Evolutionary conservation across 352 stramenopile species (phyloP).

Genomic region (Pythium apleroticum): DNA sequence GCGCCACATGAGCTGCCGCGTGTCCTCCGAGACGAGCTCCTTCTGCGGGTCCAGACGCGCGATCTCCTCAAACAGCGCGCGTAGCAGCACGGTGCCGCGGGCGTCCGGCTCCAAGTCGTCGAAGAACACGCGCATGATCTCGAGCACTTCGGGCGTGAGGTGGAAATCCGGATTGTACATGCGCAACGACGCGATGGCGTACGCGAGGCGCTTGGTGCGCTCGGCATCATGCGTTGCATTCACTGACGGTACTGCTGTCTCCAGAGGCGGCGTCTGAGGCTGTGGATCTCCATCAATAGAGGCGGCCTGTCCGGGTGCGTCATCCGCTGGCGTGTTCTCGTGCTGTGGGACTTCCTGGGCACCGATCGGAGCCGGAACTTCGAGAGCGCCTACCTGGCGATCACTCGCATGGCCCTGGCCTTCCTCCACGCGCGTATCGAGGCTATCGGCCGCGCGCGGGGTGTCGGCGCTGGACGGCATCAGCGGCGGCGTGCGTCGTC

Average conservation of each 20-base stretch:
- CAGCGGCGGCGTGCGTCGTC: neutral
- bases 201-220: slow-evolving; percentile 35
- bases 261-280: neutral
- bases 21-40: slow-evolving; percentile 47
- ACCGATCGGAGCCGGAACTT: neutral
- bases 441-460: neutral
- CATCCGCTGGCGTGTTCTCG: neutral
- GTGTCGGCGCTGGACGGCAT: neutral
- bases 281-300: neutral
- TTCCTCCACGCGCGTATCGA: neutral
- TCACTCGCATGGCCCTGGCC: neutral
- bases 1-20: slow-evolving; percentile 38
- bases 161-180: slow-evolving; percentile 84
- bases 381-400: neutral
- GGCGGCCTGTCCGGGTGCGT: neutral
- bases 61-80: slow-evolving; percentile 59
- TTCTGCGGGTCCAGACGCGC: slow-evolving; percentile 58
- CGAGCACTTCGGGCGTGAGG: slow-evolving; percentile 76
- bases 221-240: neutral
- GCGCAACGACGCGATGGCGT: slow-evolving; percentile 61
- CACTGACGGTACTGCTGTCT: neutral
- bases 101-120: slow-evolving; percentile 56
- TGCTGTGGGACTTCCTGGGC: neutral
- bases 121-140: slow-evolving; percentile 83
- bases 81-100: slow-evolving; percentile 49